Evolutionary conservation across 2,329 filamentous ascomycete species (phyloP).

Genomic region (Diaporthe humulicola): DNA sequence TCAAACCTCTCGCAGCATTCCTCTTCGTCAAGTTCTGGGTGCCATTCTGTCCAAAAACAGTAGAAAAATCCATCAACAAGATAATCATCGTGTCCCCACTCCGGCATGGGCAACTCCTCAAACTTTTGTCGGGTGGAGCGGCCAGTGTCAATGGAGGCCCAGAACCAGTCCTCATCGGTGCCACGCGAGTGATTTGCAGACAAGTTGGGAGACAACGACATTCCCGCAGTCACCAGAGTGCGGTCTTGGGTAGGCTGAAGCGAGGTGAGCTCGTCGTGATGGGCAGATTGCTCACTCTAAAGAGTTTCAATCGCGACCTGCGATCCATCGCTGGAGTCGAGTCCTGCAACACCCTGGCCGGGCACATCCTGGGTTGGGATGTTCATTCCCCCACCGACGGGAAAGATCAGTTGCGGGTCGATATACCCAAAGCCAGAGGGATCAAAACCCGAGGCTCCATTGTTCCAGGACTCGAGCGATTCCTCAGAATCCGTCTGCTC

Average conservation of each 20-base stretch:
- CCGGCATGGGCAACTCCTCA: neutral
- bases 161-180: neutral
- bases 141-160: neutral
- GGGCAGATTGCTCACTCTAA: slow-evolving; percentile 6
- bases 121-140: neutral
- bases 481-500: neutral
- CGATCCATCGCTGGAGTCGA: neutral
- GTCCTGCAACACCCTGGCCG: neutral
- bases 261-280: neutral
- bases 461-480: neutral
- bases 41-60: neutral
- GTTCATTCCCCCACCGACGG: neutral
- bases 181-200: neutral
- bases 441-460: neutral
- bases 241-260: neutral
- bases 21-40: neutral
- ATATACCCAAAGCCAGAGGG: neutral
- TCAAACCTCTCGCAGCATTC: accelerated
- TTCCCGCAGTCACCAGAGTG: neutral
- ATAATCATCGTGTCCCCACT: neutral
- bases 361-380: neutral
- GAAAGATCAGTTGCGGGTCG: neutral
- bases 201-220: neutral
- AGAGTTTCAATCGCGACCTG: neutral
- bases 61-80: neutral